Evolutionary conservation across 345 rosid species (phyloP), one percentile per base, ranked within the genome.

Genomic region (Mangifera indica): DNA sequence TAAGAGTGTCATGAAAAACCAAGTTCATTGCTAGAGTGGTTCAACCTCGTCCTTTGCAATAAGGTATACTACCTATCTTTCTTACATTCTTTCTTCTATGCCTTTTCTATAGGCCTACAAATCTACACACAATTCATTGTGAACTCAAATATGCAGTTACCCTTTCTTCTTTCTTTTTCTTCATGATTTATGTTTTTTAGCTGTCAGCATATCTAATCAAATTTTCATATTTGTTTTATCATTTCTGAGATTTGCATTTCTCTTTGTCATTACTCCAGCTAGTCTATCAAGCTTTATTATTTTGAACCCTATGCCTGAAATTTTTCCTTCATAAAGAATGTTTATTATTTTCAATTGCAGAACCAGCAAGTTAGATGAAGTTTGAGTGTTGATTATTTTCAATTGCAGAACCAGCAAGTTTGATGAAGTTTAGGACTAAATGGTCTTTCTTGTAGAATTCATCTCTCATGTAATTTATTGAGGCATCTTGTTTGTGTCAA

Each of bases 401-500:
- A 7, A 3, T 26, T 37, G 51, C 20, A 49, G 53, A 56, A 40
- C 49, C 18, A 4, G 7, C 21, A 34, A 54, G n/a, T 44, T 55
- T 3, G 14, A n/a, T 15, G 69, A 18, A 60, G 63, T 60, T 40
- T 4, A 12, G 24, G 42, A 40, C 13, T 10, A 9, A 17, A 63
- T 63, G 67, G 53, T 11, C 7, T 45, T 69, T 11, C 8, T 3
- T 4, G 9, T 3, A 71, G 7, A n/a, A 37, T 51, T 65, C 26
- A 25, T 37, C 29, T 73, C 3, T 32, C 40, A 34, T 66, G 26
- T 63, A 60, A 75, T 67, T 3, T 22, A 48, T 18, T 13, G n/a
- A 7, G 48, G 51, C 67, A 40, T 75, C 29, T 62, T 44, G 64
- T 70, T 26, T n/a, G 46, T 26, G 70, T 63, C 24, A 48, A 48